phyloP scores from a whole-genome alignment of 2,329 filamentous ascomycete species.

The Talaromyces sp. region DNA sequence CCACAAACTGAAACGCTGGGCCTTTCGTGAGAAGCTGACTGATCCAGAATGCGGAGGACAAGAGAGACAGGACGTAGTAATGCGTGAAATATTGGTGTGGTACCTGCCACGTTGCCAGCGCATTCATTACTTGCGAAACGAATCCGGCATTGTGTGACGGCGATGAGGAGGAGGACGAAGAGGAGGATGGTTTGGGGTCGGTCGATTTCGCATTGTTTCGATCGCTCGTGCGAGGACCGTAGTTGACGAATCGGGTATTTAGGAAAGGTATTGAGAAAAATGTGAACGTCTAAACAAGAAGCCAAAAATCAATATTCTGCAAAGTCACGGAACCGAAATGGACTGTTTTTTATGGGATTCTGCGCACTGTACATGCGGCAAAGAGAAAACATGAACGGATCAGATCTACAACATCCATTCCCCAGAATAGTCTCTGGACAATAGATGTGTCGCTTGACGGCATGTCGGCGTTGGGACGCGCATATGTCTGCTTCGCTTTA shows the following conservation, averaged over 20 bases:
- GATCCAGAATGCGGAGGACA: constrained; percentile 72
- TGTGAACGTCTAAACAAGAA: constrained; percentile 45
- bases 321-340: neutral
- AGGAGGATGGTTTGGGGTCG: neutral
- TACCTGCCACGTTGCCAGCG: constrained; percentile 59
- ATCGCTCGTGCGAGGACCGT: constrained; percentile 55
- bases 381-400: constrained; percentile 41
- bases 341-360: neutral
- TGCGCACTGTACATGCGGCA: constrained; percentile 39
- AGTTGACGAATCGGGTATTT: constrained; percentile 57
- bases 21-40: constrained; percentile 61
- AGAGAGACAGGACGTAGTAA: constrained; percentile 75
- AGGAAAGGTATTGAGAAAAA: constrained; percentile 53
- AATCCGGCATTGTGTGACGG: constrained; percentile 16
- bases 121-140: constrained; percentile 46
- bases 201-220: constrained; percentile 19
- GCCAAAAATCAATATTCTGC: constrained; percentile 2
- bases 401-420: constrained; percentile 35
- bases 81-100: constrained; percentile 88
- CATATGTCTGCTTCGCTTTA: neutral
- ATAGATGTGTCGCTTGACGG: neutral
- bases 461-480: neutral
- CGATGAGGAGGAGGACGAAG: neutral
- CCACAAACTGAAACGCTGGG: constrained; percentile 51
- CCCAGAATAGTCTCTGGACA: neutral